A percentile compares a stretch with the other conserved stretches of the same genome.
Conservation (phyloP, 495 filamentous ascomycete genomes). For the Podospora bellae-mahoneyi region DNA sequence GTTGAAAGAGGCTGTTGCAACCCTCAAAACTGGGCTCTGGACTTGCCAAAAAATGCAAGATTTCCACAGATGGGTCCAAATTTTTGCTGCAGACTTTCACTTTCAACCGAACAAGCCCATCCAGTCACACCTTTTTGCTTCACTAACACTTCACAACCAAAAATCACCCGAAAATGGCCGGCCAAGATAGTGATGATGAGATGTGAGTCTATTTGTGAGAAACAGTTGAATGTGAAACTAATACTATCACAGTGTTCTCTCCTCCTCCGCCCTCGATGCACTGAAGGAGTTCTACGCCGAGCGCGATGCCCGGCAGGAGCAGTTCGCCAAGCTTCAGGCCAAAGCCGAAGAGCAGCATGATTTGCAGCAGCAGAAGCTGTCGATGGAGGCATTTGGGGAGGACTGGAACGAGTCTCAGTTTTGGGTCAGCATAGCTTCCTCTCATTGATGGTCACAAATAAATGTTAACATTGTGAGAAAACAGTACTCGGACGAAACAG, state of each 20-base stretch:
- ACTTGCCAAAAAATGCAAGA: not conserved
- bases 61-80: not conserved
- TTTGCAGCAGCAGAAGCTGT: slow-evolving; percentile 35
- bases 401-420: slow-evolving; percentile 83
- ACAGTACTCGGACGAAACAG: slow-evolving; percentile 70
- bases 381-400: slow-evolving; percentile 71
- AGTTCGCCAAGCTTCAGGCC: slow-evolving; percentile 59
- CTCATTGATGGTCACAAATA: not conserved
- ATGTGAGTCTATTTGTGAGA: slow-evolving; percentile 31
- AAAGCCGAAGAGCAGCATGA: slow-evolving; percentile 45
- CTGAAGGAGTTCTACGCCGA: slow-evolving; percentile 68
- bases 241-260: slow-evolving; percentile 38
- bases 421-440: slow-evolving; percentile 51
- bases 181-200: slow-evolving; percentile 37
- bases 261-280: slow-evolving; percentile 57
- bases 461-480: not conserved
- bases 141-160: slow-evolving; percentile 7
- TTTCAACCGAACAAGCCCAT: slow-evolving; percentile 2
- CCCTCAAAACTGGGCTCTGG: not conserved
- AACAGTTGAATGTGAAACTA: not conserved
- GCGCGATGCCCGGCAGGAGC: slow-evolving; percentile 55
- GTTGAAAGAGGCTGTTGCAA: slow-evolving; percentile 9
- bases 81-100: slow-evolving; percentile 2
- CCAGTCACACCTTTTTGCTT: not conserved
- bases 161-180: slow-evolving; percentile 25